These are phyloP conservation scores for Begonia peltatifolia DNA, from an alignment of 306 rosid genomes.

Conservation along the genomic window DNA sequence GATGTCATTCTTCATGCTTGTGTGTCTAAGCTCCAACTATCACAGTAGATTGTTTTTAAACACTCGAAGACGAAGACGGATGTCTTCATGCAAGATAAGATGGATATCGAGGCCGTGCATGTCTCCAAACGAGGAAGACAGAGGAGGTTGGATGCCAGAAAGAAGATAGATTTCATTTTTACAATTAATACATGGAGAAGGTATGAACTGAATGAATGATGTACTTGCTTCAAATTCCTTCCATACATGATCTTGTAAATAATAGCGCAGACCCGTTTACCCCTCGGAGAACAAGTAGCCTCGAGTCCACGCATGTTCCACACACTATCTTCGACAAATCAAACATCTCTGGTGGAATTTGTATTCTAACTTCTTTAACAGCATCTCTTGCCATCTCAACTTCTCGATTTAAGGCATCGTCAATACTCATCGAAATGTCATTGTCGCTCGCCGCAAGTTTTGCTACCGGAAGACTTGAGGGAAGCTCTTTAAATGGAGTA, in stretches of 20 bases:
- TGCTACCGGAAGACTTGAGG: constrained; percentile 80
- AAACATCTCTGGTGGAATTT: constrained; percentile 80
- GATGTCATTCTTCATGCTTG: too few species aligned
- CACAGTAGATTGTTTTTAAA: too few species aligned
- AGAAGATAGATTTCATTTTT: too few species aligned
- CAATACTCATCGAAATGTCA: constrained; percentile 50
- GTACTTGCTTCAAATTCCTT: neutral
- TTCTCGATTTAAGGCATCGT: constrained; percentile 36
- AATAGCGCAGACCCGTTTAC: constrained; percentile 91
- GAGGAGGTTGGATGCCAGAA: too few species aligned
- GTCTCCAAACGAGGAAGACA: too few species aligned
- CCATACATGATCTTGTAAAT: constrained; percentile 70
- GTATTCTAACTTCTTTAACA: constrained; percentile 59
- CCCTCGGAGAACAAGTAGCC: constrained; percentile 68
- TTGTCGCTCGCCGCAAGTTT: constrained; percentile 56
- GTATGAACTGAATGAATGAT: too few species aligned
- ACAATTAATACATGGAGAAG: too few species aligned
- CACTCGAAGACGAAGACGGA: too few species aligned
- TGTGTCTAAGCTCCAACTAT: too few species aligned
- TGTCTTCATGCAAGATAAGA: too few species aligned
- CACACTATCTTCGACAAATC: constrained; percentile 85
- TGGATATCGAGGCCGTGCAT: too few species aligned
- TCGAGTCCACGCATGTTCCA: constrained; percentile 85
- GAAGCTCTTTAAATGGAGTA: constrained; percentile 72
- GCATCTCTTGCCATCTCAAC: constrained; percentile 37